These are phyloP conservation scores for Corynespora cassiicola DNA, from an alignment of 2,329 filamentous ascomycete genomes.

Conservation along the genomic window DNA sequence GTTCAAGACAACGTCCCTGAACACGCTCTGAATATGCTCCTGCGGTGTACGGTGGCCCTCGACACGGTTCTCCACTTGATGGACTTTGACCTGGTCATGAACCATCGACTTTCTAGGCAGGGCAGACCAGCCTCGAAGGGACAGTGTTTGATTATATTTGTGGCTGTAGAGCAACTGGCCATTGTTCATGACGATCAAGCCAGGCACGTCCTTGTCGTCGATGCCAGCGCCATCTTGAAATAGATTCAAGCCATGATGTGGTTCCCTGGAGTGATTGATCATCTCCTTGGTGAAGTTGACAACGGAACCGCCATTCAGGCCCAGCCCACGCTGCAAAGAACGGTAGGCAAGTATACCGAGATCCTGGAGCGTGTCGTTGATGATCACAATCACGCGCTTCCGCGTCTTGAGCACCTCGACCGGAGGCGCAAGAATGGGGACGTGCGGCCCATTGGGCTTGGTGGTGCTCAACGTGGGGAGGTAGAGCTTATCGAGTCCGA, in stretches of 20 bases:
- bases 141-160: conserved; percentile 66
- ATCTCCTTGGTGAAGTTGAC: conserved; percentile 66
- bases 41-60: conserved; percentile 62
- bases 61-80: conserved; percentile 66
- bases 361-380: conserved; percentile 75
- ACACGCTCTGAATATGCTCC: conserved; percentile 72
- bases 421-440: conserved; percentile 71
- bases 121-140: conserved; percentile 61
- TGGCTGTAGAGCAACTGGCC: conserved; percentile 82
- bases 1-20: conserved; percentile 66
- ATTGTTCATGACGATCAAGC: conserved; percentile 77
- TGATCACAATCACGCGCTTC: conserved; percentile 72
- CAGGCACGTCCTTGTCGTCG: conserved; percentile 49
- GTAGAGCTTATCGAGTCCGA: conserved; percentile 65
- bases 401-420: conserved; percentile 59
- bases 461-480: conserved; percentile 64
- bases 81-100: conserved; percentile 61
- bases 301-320: conserved; percentile 74
- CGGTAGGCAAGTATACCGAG: conserved; percentile 78
- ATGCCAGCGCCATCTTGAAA: conserved; percentile 26
- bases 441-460: conserved; percentile 58
- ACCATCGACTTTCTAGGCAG: conserved; percentile 67
- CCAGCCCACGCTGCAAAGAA: conserved; percentile 66
- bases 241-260: conserved; percentile 13
- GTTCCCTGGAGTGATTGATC: conserved; percentile 27